Percentiles rank a stretch among this genome's conserved stretches.
These are phyloP conservation scores for Fraxinus quadrangulata DNA, from an alignment of 257 asterid species.

Conservation along the genomic window DNA sequence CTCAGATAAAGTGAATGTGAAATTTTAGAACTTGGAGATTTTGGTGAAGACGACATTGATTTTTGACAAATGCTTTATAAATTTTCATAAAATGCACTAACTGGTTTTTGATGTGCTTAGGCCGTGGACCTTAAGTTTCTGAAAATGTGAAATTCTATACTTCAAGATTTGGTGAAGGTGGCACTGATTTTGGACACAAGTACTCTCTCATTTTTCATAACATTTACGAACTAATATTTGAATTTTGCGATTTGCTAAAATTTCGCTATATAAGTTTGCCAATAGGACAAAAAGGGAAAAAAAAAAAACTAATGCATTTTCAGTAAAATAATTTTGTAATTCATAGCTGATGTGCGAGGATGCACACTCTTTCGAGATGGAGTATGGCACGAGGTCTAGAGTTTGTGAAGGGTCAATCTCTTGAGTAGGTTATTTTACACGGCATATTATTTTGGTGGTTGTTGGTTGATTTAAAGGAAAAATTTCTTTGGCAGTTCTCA, in stretches of 20 bases:
- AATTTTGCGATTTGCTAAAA: neutral
- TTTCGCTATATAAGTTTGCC: neutral
- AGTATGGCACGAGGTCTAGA: neutral
- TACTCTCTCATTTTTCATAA: too few relatives aligned
- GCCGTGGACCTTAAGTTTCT: neutral
- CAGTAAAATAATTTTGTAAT: too few relatives aligned
- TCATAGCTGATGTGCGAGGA: neutral
- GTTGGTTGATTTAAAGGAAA: neutral
- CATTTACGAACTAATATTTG: too few relatives aligned
- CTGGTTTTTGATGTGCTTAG: neutral
- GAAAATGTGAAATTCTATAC: neutral
- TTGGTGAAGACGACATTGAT: neutral
- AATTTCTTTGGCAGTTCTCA: neutral
- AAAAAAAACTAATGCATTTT: neutral
- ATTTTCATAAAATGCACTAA: neutral
- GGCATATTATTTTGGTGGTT: neutral
- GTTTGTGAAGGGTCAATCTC: neutral
- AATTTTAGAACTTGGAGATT: neutral
- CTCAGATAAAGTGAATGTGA: neutral
- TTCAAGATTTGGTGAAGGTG: too few relatives aligned
- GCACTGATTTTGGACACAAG: too few relatives aligned
- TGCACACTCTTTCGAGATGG: neutral
- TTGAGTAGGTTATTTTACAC: neutral
- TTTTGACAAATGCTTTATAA: neutral
- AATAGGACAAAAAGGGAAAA: neutral